Evolutionary conservation across 805 yeast species (phyloP), one percentile per base, ranked within the genome.

Genomic region (Monosporozyma aquatica): DNA sequence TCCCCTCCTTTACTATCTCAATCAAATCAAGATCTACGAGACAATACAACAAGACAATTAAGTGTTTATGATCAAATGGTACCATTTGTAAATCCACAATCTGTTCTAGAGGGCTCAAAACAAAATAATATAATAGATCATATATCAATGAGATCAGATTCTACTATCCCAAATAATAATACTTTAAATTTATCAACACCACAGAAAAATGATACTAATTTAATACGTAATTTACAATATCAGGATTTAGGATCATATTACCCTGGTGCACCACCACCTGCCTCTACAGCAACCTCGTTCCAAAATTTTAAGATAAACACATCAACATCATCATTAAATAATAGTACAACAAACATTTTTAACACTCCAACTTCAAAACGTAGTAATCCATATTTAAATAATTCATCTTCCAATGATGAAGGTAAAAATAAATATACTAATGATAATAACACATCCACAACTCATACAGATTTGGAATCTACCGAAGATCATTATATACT

Each of bases 201-300:
- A 23, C 28, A 23, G 8, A 24, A 36, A 6, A 14, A 5, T 5
- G 29, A 37, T 20, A 17, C 39, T 9, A 25, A 14, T n/a, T 14
- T 27, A 17, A 30, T 30, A 3, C 35, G 35, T 30, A 37, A 39
- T 34, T 44, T 59, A 20, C 49, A 53, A 17, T 49, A 41, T 28
- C 55, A 55, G 35, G 59, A 37, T 26, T 48, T 51, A 23, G 64
- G 62, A 11, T 55, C 62, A 1, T 56, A 52, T 37, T 57, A 57
- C 26, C 61, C 58, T 40, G 49, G 56, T 34, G 46, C 52, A 13
- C 48, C 56, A 9, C 47, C 52, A 13, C 48, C 56, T 7, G 45
- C 52, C n/a, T 41, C 46, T 11, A 29, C 27, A 11, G 29, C 15
- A 24, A 17, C 37, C n/a, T 39, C 42, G 9, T 29, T 39, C 21